Evolutionary conservation across 495 filamentous ascomycete genomes (phyloP).

Genomic region (Neohortaea acidophila): DNA sequence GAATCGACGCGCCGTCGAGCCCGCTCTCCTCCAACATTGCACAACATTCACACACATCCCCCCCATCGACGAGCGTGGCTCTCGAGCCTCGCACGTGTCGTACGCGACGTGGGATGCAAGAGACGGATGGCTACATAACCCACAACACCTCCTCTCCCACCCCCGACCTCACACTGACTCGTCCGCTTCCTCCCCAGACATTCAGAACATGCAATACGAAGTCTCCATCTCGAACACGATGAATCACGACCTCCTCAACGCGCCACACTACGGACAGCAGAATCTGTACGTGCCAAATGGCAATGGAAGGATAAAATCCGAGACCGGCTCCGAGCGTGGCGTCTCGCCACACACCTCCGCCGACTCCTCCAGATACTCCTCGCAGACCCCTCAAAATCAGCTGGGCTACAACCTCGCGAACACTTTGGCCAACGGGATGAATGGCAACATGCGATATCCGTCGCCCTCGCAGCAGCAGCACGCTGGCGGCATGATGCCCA

Average conservation of each 20-base stretch:
- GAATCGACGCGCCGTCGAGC: too few species aligned
- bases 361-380: conserved; percentile 43
- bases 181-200: conserved; percentile 14
- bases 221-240: conserved; percentile 15
- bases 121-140: too few species aligned
- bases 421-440: conserved; percentile 33
- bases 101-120: too few species aligned
- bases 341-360: conserved; percentile 57
- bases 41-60: neutral
- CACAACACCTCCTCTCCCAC: too few species aligned
- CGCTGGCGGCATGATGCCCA: conserved; percentile 34
- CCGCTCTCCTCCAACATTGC: neutral
- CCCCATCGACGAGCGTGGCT: neutral
- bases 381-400: conserved; percentile 33
- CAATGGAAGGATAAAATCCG: conserved; percentile 33
- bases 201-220: conserved; percentile 24
- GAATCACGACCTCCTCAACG: conserved; percentile 22
- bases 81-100: neutral
- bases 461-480: conserved; percentile 39
- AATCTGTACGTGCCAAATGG: conserved; percentile 22
- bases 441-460: conserved; percentile 33
- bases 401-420: conserved; percentile 25
- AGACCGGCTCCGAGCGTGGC: conserved; percentile 51
- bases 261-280: conserved; percentile 17
- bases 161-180: conserved; percentile 19